Evolutionary conservation across 2,329 filamentous ascomycete genomes (phyloP), one percentile per base, ranked within the genome.

Genomic region (Aspergillus eucalypticola): DNA sequence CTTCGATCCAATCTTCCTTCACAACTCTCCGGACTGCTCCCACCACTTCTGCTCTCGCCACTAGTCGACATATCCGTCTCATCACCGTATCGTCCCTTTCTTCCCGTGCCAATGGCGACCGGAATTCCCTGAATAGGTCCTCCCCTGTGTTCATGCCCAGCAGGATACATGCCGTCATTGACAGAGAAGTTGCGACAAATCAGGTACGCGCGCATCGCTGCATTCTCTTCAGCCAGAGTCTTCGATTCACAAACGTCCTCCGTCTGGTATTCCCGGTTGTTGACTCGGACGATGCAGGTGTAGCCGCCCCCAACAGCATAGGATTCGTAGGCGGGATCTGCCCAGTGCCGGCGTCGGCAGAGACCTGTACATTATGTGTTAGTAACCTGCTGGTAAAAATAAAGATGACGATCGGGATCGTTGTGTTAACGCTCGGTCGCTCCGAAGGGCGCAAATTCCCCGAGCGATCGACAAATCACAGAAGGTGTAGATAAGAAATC

Each of bases 181-280:
- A 96, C 91, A 58, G 92, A 96, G 80, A 97, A 97, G 83, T 96
- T 96, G 66, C 92, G 90, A 83, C 94, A 97, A 67, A 97, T 95
- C 87, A 96, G 94, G 79, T 96, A 98, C 60, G 94, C 94, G 64
- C 92, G 90, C 86, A 96, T 96, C 62, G 94, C 94, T 25, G 94
- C 94, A 71, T 94, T 95, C 77, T 98, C 93, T 73, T 92, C 91
- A 50, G 94, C 94, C 66, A 96, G 83, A 52, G 86, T 82, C 74
- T 94, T 90, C 64, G 89, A 90, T 74, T 90, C 88, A 79, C 95
- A 96, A 65, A 89, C 86, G 39, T 90, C 85, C 76, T 96, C 92
- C 46, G 93, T 96, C 76, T 93, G 91, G 81, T 97, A 98, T 81
- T 96, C 92, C 73, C 94, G 90, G 69, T 96, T 96, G 81, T 98